Conservation (phyloP, 1,284 basidiomycete species). For the Leccinum fuscescens region DNA sequence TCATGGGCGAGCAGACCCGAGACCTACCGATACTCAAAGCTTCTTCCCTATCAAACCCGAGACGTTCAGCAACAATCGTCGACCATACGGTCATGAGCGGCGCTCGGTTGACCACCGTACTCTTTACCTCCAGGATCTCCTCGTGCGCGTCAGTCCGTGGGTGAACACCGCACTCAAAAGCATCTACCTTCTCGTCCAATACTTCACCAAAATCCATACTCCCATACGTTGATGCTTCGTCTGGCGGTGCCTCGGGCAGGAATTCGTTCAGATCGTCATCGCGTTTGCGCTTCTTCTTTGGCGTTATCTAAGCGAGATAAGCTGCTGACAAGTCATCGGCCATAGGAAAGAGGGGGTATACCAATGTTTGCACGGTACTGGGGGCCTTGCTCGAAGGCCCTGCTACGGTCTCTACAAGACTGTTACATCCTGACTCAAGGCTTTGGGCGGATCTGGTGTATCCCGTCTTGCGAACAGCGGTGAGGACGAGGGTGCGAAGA, state of each 20-base stretch:
- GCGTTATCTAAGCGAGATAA: conserved; percentile 36
- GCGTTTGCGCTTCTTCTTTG: conserved; percentile 55
- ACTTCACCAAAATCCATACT: conserved; percentile 72
- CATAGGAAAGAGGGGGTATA: conserved; percentile 24
- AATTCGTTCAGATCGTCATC: conserved; percentile 55
- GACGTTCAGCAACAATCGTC: conserved; percentile 76
- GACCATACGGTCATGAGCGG: conserved; percentile 96
- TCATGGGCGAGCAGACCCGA: neutral
- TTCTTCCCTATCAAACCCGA: conserved; percentile 86
- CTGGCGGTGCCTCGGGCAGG: conserved; percentile 50
- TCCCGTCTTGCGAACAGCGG: conserved; percentile 65
- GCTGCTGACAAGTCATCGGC: conserved; percentile 9
- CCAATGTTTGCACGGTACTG: conserved; percentile 21
- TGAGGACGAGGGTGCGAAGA: conserved; percentile 58
- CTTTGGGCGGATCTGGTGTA: conserved; percentile 37
- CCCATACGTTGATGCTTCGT: conserved; percentile 49
- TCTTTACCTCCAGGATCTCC: conserved; percentile 61
- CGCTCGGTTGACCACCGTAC: conserved; percentile 81
- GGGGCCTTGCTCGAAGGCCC: conserved; percentile 11
- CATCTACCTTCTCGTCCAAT: conserved; percentile 59
- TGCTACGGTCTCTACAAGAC: neutral
- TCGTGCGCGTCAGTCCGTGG: conserved; percentile 3
- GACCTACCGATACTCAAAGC: conserved; percentile 80
- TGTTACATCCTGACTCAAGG: conserved; percentile 1
- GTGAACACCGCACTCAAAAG: neutral